A percentile compares a stretch with the other conserved stretches of the same genome.
Conservation (phyloP, 768 basidiomycete genomes). For the Cantharellus anzutake region DNA sequence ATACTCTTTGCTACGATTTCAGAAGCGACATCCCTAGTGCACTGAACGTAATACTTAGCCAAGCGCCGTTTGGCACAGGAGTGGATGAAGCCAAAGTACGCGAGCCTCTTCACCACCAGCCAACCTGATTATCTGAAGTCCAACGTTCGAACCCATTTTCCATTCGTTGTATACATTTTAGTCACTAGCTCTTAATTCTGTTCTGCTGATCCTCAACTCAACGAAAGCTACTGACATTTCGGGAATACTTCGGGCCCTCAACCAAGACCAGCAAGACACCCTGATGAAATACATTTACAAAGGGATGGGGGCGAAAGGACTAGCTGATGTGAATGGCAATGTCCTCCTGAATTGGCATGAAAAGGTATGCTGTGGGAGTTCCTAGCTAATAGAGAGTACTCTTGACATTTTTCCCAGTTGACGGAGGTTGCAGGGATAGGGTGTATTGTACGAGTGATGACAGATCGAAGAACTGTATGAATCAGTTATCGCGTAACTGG, state of each 20-base stretch:
- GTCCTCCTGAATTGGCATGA: conserved; percentile 85
- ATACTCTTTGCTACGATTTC: background rate
- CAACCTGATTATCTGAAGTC: background rate
- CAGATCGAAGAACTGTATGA: conserved; percentile 41
- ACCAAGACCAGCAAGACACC: conserved; percentile 63
- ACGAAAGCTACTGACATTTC: conserved; percentile 82
- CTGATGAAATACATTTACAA: conserved; percentile 99
- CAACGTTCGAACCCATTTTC: background rate
- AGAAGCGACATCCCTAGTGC: conserved; percentile 69
- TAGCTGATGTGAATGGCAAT: conserved; percentile 44
- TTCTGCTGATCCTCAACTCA: conserved; percentile 82
- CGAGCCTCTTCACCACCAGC: background rate
- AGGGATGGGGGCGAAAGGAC: conserved; percentile 58
- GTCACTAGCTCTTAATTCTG: conserved; percentile 59
- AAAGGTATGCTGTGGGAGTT: conserved; percentile 38
- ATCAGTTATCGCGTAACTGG: background rate
- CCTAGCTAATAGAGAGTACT: background rate
- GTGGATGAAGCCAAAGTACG: conserved; percentile 82
- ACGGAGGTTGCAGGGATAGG: conserved; percentile 89
- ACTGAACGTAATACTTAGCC: conserved; percentile 47
- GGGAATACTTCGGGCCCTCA: conserved; percentile 47
- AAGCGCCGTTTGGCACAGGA: conserved; percentile 73
- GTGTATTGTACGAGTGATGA: conserved; percentile 80
- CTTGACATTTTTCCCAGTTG: conserved; percentile 31
- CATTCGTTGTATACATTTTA: conserved; percentile 15